Base-by-base conservation (phyloP, 176 grass and related monocot genomes). In the sorghum (Sorghum bicolor) region DNA sequence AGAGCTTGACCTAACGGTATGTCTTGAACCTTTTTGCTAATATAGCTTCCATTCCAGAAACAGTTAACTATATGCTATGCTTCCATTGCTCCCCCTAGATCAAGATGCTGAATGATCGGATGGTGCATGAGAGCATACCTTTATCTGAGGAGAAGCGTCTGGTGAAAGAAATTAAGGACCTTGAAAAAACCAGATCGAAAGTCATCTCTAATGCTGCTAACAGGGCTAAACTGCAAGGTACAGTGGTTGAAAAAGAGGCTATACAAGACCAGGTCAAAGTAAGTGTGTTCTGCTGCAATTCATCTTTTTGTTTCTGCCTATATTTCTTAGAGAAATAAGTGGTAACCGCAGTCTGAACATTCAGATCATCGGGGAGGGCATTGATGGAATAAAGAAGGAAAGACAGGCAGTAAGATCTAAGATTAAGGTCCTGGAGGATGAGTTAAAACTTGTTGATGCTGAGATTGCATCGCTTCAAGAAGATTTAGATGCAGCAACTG, bases 211-310 rank as follows among this genome's bases (percentile, higher is more conserved):
- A 90, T 89, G 80, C 80, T 88, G 91, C 89, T 86, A 88, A 88
- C 22, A 81, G 91, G 61, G 83, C 93, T 83, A 95, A 96, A 83
- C 78, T 96, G 70, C 90, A 92, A 81, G 93, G 92, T 75, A 83
- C 88, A 34, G 86, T 90, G 24, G 84, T 90, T 75, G 90, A 99
- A 77, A 99, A 91, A 92, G 96, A 94, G 12, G 64, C 77, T 32
- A 87, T 99, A 89, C 93, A 99, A 58, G 96, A 81, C 76, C 91
- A 96, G 84, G 93, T 93, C 67, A 96, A 96, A 88, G 96, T 99
- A 94, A 90, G 87, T 93, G 43, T 61, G 22, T 25, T 65, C 8
- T 83, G 15, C 64, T 68, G 37, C 7, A 82, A 77, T 80, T 80
- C 38, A 22, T 39, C 10, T 22, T 82, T 86, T 69, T 80, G 48